Evolutionary conservation across 2,329 filamentous ascomycete species (phyloP), one percentile per base, ranked within the genome.

Genomic region (Aspergillus flavus): DNA sequence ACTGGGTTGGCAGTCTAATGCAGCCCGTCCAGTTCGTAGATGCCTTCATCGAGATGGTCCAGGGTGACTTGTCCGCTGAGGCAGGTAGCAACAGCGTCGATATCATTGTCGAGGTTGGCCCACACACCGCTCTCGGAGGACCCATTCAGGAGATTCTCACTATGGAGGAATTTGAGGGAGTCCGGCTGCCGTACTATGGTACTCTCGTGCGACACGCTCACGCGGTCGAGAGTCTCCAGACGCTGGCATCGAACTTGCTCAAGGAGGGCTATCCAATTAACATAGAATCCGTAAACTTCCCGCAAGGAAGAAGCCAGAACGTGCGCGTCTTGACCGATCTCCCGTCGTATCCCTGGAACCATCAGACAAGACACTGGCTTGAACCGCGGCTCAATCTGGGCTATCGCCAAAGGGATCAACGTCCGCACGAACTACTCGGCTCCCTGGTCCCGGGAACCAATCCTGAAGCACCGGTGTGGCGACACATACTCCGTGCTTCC

Each of bases 341-440:
- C 4, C 65, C 65, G 6, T 43, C 57, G 6, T 71, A 70, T 28
- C 62, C 64, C 9, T 72, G 66, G 64, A 54, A 67, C 21, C 64
- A 68, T 28, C 23, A 43, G 3, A 46, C 50, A 14, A 39, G 21
- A 1, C 55, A 61, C 16, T 68, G 64, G 66, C 26, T 53, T 19
- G 68, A 70, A 34, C 50, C 57, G 2, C 54, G 65, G 4, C 2
- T 64, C 9, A 61, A 56, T 11, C 58, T 61, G 6, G 58, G 52
- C 6, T 61, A 58, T 41, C 54, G 68, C 10, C 48, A 60, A 16
- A 55, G 65, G 0, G 11, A 11, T 4, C 36, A 43, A 50, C 41
- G 50, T 5, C 62, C 55, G 6, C 66, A 71, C 55, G 62, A 65
- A 7, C 58, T 74, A 2, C 50, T 72, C 3, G 71, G 71, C 16